Conservation (phyloP, 1,284 basidiomycete species). For the Pseudozyma sp. region DNA sequence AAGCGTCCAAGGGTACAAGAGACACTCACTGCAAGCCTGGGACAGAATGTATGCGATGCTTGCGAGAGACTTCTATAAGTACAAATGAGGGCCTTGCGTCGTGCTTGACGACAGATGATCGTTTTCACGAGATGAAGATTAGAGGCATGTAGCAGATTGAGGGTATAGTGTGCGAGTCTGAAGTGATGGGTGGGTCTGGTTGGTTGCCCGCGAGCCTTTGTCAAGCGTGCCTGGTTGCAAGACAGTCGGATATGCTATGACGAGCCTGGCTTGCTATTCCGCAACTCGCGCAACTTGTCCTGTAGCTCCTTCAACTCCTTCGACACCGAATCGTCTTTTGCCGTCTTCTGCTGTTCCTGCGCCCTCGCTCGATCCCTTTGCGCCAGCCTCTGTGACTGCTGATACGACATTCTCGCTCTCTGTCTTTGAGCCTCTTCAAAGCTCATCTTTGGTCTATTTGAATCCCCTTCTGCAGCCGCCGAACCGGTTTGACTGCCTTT, state of each 20-base stretch:
- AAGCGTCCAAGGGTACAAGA: too few relatives aligned
- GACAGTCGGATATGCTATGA: neutral
- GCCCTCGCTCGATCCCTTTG: slow-evolving; percentile 30
- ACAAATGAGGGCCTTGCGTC: slow-evolving; percentile 6
- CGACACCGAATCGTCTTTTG: slow-evolving; percentile 29
- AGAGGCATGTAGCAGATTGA: neutral
- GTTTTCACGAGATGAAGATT: neutral
- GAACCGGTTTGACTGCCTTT: slow-evolving; percentile 6
- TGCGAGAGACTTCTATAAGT: slow-evolving; percentile 6
- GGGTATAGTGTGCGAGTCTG: slow-evolving; percentile 3
- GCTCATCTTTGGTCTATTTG: slow-evolving; percentile 10
- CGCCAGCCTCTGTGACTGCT: slow-evolving; percentile 41
- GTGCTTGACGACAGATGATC: neutral
- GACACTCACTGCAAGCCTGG: too few relatives aligned
- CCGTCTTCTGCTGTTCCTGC: slow-evolving; percentile 19
- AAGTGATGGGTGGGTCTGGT: too few relatives aligned
- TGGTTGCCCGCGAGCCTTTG: neutral
- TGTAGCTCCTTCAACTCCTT: slow-evolving; percentile 47
- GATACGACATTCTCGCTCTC: slow-evolving; percentile 38
- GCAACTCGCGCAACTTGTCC: slow-evolving; percentile 45
- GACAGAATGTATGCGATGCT: too few relatives aligned
- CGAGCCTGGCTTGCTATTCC: slow-evolving; percentile 14
- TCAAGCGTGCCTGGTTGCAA: neutral
- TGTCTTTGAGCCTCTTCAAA: slow-evolving; percentile 44
- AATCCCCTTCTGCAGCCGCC: neutral